These are phyloP conservation scores for Capsicum baccatum DNA, from an alignment of 257 asterid genomes.

Conservation along the genomic window DNA sequence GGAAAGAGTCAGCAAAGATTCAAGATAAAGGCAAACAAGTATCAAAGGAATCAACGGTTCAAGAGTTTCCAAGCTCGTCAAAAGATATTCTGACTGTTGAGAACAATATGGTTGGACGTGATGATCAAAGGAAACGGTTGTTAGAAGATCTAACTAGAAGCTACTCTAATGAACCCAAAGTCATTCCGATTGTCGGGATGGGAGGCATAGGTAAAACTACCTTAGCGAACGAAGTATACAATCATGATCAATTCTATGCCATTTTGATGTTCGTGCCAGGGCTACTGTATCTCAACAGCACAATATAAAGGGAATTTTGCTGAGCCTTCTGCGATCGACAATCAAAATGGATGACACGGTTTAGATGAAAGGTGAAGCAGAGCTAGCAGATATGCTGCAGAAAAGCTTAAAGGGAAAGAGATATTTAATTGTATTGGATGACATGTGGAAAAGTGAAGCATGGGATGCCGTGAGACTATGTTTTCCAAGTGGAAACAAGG, in stretches of 20 bases:
- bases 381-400: not conserved
- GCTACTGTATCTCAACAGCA: not conserved
- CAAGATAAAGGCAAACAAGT: not conserved
- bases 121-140: not conserved
- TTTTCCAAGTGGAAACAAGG: conserved; percentile 28
- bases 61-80: not conserved
- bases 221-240: not conserved
- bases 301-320: conserved; percentile 11
- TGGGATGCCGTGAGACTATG: conserved; percentile 19
- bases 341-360: not conserved
- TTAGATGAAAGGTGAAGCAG: not conserved
- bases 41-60: not conserved
- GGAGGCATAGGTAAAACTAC: not conserved
- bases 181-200: conserved; percentile 30
- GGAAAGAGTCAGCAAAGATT: not conserved
- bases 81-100: not conserved
- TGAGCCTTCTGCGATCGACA: not conserved
- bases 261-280: conserved; percentile 32
- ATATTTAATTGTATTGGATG: conserved; percentile 35
- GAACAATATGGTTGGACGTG: conserved; percentile 1
- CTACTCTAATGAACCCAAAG: not conserved
- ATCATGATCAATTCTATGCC: not conserved
- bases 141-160: not conserved
- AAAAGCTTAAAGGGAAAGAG: not conserved
- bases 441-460: conserved; percentile 15